Percentiles rank a stretch among this genome's conserved stretches.
phyloP scores from a whole-genome alignment of 2,329 filamentous ascomycete species.

The Aspergillus sojae region DNA sequence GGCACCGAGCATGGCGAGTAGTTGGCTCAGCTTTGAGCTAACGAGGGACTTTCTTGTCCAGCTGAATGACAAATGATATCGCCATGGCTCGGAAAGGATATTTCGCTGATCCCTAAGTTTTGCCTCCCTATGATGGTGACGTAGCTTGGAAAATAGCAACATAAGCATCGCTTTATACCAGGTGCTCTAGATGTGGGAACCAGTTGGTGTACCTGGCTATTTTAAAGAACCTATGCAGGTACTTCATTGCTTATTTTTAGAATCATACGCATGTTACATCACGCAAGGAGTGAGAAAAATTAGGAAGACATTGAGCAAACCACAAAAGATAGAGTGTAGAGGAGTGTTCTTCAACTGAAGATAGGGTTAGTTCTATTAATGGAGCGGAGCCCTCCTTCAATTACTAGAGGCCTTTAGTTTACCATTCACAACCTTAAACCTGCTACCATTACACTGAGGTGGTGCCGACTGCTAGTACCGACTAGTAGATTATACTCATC shows the following conservation, averaged over 20 bases:
- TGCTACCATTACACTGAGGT: neutral
- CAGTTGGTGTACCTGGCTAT: neutral
- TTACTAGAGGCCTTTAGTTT: neutral
- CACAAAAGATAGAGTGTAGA: neutral
- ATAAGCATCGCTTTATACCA: neutral
- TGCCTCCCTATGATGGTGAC: neutral
- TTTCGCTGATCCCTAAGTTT: neutral
- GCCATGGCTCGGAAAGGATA: neutral
- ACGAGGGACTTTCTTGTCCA: constrained; percentile 81
- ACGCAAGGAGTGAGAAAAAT: neutral
- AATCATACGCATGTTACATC: neutral
- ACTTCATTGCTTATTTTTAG: neutral
- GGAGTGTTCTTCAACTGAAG: neutral
- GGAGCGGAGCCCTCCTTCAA: neutral
- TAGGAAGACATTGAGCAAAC: neutral
- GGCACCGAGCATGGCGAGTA: constrained; percentile 96
- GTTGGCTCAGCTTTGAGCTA: constrained; percentile 96
- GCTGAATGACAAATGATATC: constrained; percentile 42
- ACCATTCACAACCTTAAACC: neutral
- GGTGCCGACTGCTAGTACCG: neutral
- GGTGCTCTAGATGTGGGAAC: neutral
- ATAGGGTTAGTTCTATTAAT: neutral
- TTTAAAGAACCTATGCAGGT: neutral
- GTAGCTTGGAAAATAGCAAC: neutral
- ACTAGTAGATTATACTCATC: neutral